These are phyloP conservation scores for Tremella yokohamensis DNA, from an alignment of 768 basidiomycete genomes.

Conservation along the genomic window DNA sequence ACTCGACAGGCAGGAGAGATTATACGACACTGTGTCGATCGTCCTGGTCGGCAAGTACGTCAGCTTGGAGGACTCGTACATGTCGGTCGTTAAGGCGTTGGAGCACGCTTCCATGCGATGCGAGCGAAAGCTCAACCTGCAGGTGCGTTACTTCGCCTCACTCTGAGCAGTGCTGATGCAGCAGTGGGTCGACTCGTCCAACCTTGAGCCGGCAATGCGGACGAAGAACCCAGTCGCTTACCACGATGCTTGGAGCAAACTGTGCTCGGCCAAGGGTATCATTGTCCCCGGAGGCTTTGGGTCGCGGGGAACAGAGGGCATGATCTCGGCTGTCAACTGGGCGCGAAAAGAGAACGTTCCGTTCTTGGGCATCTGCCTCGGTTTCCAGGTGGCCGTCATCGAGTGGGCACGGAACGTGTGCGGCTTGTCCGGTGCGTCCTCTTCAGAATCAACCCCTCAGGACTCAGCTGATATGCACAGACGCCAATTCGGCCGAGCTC, in stretches of 20 bases:
- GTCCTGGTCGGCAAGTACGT: conserved; percentile 97
- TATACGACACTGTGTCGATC: conserved; percentile 82
- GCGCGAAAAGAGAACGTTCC: conserved; percentile 91
- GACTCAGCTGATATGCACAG: conserved; percentile 50
- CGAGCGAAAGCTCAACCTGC: conserved; percentile 72
- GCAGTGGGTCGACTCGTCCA: conserved; percentile 94
- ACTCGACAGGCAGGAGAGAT: conserved; percentile 73
- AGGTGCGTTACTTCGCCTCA: conserved; percentile 57
- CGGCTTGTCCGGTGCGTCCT: conserved; percentile 60
- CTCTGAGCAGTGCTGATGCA: conserved; percentile 8
- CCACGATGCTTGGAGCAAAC: conserved; percentile 89
- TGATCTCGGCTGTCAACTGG: conserved; percentile 97
- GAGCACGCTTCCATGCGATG: conserved; percentile 96
- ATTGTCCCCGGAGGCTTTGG: conserved; percentile 98
- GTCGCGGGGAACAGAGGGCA: conserved; percentile 86
- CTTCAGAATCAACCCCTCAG: neutral
- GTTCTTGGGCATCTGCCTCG: conserved; percentile 93
- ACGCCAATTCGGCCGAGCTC: conserved; percentile 84
- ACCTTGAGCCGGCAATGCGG: conserved; percentile 78
- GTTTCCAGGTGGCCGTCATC: conserved; percentile 93
- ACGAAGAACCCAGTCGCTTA: conserved; percentile 77
- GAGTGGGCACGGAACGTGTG: conserved; percentile 89
- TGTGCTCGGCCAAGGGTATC: conserved; percentile 88
- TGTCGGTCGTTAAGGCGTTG: conserved; percentile 93
- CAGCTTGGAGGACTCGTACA: conserved; percentile 93